Evolutionary conservation across 2,329 filamentous ascomycete genomes (phyloP).

Genomic region (Colletotrichum sp.): DNA sequence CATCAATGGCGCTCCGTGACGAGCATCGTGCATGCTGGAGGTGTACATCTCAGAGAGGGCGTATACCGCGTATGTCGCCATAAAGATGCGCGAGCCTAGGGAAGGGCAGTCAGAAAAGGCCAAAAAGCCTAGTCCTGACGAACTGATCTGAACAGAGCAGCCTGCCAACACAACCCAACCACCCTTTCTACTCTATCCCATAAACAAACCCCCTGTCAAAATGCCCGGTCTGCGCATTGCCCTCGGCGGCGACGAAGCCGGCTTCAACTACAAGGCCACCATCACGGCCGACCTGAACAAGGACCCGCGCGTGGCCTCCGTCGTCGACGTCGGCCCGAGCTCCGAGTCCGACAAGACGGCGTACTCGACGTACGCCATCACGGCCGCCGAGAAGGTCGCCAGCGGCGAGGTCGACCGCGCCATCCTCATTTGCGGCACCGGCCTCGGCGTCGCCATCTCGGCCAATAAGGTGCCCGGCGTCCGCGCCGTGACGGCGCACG

Average conservation of each 20-base stretch:
- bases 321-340: slow-evolving; percentile 77
- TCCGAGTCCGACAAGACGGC: slow-evolving; percentile 74
- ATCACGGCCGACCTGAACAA: slow-evolving; percentile 75
- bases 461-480: slow-evolving; percentile 88
- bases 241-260: slow-evolving; percentile 59
- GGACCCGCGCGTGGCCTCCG: slow-evolving; percentile 68
- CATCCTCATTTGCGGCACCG: slow-evolving; percentile 83
- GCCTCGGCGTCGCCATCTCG: slow-evolving; percentile 82
- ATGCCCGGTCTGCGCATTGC: slow-evolving; percentile 13
- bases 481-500: slow-evolving; percentile 84
- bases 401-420: slow-evolving; percentile 75
- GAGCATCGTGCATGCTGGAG: not conserved
- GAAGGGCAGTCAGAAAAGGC: not conserved
- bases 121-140: not conserved
- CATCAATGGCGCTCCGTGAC: not conserved
- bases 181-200: not conserved
- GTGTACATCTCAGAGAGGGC: not conserved
- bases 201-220: not conserved
- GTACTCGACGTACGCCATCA: slow-evolving; percentile 79
- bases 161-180: not conserved
- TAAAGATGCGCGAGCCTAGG: not conserved
- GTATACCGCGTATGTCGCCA: not conserved
- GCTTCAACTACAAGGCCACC: slow-evolving; percentile 77
- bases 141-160: not conserved
- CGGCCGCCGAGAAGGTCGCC: slow-evolving; percentile 68